Conservation (phyloP, 176 grass and related monocot genomes). For the Tuctoria greenei region DNA sequence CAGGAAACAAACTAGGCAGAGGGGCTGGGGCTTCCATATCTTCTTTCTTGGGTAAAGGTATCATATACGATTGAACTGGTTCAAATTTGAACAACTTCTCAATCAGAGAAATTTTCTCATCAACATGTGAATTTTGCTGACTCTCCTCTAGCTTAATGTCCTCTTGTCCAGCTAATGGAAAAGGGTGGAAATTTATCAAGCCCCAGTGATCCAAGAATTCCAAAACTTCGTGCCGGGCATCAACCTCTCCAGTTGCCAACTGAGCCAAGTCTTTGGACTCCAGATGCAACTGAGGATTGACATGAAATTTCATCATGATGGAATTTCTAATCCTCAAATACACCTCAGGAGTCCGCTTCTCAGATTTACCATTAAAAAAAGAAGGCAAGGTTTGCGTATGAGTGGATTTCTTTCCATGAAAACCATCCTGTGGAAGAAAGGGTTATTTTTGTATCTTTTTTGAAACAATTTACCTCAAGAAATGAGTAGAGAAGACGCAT, state of each 20-base stretch:
- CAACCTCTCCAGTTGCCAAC: constrained; percentile 51
- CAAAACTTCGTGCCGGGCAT: constrained; percentile 53
- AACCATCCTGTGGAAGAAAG: constrained; percentile 65
- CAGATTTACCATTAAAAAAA: constrained; percentile 69
- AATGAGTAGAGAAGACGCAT: constrained; percentile 10
- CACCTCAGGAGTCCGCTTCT: constrained; percentile 53
- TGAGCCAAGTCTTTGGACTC: constrained; percentile 67
- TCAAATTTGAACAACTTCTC: constrained; percentile 87
- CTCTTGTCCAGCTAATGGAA: constrained; percentile 55
- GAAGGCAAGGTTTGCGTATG: constrained; percentile 62
- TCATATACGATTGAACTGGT: constrained; percentile 54
- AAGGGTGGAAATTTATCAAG: constrained; percentile 95
- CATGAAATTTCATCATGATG: constrained; percentile 79
- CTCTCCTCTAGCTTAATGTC: constrained; percentile 63
- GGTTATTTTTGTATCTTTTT: constrained; percentile 27
- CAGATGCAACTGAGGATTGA: constrained; percentile 61
- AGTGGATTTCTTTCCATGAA: constrained; percentile 72
- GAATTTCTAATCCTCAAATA: constrained; percentile 73
- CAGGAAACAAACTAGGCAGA: constrained; percentile 47
- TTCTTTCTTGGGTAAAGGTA: constrained; percentile 61
- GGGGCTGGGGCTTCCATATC: constrained; percentile 47
- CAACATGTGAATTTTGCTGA: constrained; percentile 30
- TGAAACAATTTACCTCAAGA: neutral
- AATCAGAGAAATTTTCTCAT: constrained; percentile 56
- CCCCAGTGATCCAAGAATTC: constrained; percentile 97